Evolutionary conservation across 805 yeast species (phyloP).

Genomic region (Danielia oregonensis): DNA sequence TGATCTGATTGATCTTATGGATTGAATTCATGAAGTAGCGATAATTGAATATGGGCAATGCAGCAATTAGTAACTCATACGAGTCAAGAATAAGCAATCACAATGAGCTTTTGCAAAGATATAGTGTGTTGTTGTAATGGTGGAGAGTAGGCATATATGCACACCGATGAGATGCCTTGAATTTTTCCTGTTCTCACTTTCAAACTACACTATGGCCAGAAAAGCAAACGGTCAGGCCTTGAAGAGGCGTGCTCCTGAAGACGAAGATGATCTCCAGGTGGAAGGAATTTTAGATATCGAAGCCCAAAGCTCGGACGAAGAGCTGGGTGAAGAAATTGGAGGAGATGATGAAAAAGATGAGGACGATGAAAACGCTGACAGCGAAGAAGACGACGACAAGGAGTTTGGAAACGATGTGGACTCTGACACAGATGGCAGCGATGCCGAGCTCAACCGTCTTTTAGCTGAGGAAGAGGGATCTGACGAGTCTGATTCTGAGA

Average conservation of each 20-base stretch:
- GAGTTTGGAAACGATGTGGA: conserved; percentile 8
- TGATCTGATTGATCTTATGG: conserved; percentile 50
- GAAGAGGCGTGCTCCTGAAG: no score
- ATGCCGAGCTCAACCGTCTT: conserved; percentile 57
- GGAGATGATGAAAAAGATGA: conserved; percentile 5
- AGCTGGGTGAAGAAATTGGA: conserved; percentile 3
- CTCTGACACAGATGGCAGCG: conserved; percentile 46
- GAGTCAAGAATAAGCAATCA: no score
- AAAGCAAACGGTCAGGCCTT: conserved; percentile 6
- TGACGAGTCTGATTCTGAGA: conserved; percentile 40
- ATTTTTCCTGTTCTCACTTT: no score
- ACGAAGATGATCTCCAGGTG: conserved; percentile 12
- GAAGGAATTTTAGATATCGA: conserved; percentile 13
- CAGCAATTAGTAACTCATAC: no score
- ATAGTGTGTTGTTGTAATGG: no score
- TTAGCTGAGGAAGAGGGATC: conserved; percentile 52
- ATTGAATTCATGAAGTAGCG: conserved; percentile 32
- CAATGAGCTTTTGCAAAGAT: no score
- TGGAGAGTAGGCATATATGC: no score
- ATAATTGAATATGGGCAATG: no score
- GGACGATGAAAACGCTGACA: conserved; percentile 4
- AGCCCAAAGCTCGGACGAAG: conserved; percentile 11
- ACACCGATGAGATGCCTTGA: no score
- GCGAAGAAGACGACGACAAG: conserved; percentile 13
- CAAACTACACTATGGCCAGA: conserved; percentile 14